Evolutionary conservation across 176 grass and related monocot genomes (phyloP).

Genomic region (Panicum miliaceum): DNA sequence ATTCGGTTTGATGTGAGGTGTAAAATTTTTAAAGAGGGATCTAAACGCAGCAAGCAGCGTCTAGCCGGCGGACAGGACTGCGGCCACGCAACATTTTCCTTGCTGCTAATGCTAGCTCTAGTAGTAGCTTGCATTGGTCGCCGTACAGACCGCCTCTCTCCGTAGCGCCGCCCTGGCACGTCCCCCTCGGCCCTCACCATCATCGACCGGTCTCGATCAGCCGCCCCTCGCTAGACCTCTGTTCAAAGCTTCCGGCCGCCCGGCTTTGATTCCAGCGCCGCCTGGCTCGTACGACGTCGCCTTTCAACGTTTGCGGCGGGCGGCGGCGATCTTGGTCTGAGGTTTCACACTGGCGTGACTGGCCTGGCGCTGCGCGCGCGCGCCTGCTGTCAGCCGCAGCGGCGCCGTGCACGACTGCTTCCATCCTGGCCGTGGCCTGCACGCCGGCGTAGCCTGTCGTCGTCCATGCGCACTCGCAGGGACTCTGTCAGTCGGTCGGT

Average conservation of each 20-base stretch:
- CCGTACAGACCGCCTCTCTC: too few species aligned
- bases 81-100: too few species aligned
- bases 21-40: too few species aligned
- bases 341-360: constrained; percentile 4
- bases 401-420: background rate
- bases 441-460: background rate
- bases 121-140: too few species aligned
- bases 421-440: background rate
- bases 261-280: constrained; percentile 30
- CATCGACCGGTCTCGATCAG: too few species aligned
- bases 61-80: too few species aligned
- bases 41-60: too few species aligned
- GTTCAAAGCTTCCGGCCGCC: constrained; percentile 20
- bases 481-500: too few species aligned
- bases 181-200: background rate
- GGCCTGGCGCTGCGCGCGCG: background rate
- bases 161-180: background rate
- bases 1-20: too few species aligned
- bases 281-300: background rate
- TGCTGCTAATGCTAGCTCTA: too few species aligned
- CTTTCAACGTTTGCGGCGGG: constrained; percentile 38
- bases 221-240: too few species aligned
- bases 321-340: constrained; percentile 3
- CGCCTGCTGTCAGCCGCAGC: background rate
- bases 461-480: background rate